A percentile compares a stretch with the other conserved stretches of the same genome.
Evolutionary conservation across 371 early-diverging fungal species (phyloP).

Genomic region (Mucor irregularis): DNA sequence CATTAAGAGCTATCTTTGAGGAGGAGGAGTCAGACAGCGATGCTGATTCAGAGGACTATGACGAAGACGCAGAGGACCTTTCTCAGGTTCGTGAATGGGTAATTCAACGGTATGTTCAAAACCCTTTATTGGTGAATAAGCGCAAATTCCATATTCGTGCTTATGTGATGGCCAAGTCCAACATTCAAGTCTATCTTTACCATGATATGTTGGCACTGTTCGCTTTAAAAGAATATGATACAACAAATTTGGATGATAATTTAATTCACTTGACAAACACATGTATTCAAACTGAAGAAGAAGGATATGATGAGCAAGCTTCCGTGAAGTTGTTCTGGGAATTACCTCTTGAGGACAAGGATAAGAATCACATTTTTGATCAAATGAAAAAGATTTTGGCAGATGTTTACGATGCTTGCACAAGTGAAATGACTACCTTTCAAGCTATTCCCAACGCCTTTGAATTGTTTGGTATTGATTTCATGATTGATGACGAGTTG

Average conservation of each 20-base stretch:
- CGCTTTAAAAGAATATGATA: conserved; percentile 57
- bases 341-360: conserved; percentile 19
- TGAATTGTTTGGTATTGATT: conserved; percentile 75
- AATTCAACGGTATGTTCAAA: conserved; percentile 65
- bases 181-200: conserved; percentile 64
- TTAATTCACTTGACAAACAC: conserved; percentile 73
- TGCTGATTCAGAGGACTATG: conserved; percentile 25
- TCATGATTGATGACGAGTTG: conserved; percentile 59
- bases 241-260: conserved; percentile 43
- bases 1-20: conserved; percentile 52
- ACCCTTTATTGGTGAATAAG: conserved; percentile 58
- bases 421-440: conserved; percentile 66
- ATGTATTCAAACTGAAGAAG: conserved; percentile 61
- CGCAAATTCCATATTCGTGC: conserved; percentile 78
- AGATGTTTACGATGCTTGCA: conserved; percentile 64
- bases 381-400: conserved; percentile 59
- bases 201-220: conserved; percentile 71
- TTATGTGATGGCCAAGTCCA: conserved; percentile 68
- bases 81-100: conserved; percentile 74
- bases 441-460: conserved; percentile 70
- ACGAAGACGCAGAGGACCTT: conserved; percentile 35
- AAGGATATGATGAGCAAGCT: conserved; percentile 54
- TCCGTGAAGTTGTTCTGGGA: conserved; percentile 68
- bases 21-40: conserved; percentile 36
- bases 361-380: conserved; percentile 45